Percentiles rank a stretch among this genome's conserved stretches.
Evolutionary conservation across 495 filamentous ascomycete genomes (phyloP).

Genomic region (Aspergillus sparsus): DNA sequence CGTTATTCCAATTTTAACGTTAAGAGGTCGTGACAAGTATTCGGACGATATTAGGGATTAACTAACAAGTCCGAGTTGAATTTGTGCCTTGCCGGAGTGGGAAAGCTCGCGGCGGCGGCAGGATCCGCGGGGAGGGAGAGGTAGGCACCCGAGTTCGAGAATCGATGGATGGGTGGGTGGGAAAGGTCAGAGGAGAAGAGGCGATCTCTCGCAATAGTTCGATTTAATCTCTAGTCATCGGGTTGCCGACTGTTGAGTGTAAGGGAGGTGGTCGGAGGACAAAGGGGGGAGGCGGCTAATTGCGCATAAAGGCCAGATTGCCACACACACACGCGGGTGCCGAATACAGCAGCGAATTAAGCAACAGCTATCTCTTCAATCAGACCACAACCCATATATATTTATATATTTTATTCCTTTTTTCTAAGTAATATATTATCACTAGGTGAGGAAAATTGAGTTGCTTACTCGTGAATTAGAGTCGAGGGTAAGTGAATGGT

Average conservation of each 20-base stretch:
- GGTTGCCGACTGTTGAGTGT: constrained; percentile 14
- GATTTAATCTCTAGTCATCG: constrained; percentile 22
- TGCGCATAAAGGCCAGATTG: constrained; percentile 31
- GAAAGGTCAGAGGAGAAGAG: constrained; percentile 11
- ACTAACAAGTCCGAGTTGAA: constrained; percentile 4
- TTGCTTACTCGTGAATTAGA: not conserved
- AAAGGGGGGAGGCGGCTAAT: constrained; percentile 20
- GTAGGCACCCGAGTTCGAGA: constrained; percentile 2
- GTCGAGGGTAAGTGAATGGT: constrained; percentile 7
- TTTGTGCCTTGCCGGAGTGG: constrained; percentile 9
- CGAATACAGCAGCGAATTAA: constrained; percentile 13
- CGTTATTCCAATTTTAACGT: constrained; percentile 12
- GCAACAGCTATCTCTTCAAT: constrained; percentile 2
- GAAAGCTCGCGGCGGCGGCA: constrained; percentile 7
- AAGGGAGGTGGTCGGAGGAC: constrained; percentile 14
- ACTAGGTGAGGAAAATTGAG: not conserved
- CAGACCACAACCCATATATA: not conserved
- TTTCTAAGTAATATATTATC: too few species aligned
- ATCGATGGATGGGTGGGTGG: not conserved
- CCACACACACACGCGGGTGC: constrained; percentile 8
- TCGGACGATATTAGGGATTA: not conserved
- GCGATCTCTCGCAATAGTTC: constrained; percentile 23
- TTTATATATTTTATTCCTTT: too few species aligned
- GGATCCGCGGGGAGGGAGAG: constrained; percentile 4
- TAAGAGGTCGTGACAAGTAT: constrained; percentile 15